phyloP scores from a whole-genome alignment of 2,329 filamentous ascomycete species.

The Cordyceps cateniannulata region DNA sequence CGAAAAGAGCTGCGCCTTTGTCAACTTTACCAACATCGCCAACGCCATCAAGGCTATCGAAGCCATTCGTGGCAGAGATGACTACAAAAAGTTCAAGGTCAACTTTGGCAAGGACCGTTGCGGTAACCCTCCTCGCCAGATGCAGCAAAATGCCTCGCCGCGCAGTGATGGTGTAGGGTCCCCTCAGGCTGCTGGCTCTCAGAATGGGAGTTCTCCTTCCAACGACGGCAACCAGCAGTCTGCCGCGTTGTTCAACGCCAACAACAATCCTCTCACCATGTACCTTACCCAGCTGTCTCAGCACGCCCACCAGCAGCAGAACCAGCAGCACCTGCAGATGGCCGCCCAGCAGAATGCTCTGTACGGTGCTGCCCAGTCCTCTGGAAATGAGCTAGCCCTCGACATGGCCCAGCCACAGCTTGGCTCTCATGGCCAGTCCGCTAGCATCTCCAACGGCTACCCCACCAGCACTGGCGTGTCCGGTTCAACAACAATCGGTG shows the following conservation, averaged over 20 bases:
- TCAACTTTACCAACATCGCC: conserved; percentile 99
- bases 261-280: conserved; percentile 85
- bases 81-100: conserved; percentile 98
- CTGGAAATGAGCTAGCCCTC: conserved; percentile 48
- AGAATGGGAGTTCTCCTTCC: conserved; percentile 51
- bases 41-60: conserved; percentile 99
- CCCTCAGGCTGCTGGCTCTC: conserved; percentile 53
- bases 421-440: conserved; percentile 58
- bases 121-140: conserved; percentile 89
- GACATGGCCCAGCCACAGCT: conserved; percentile 55
- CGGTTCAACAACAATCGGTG: conserved; percentile 64
- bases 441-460: conserved; percentile 60
- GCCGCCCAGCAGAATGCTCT: conserved; percentile 73
- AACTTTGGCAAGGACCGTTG: conserved; percentile 99
- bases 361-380: conserved; percentile 65
- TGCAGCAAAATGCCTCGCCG: conserved; percentile 62
- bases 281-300: conserved; percentile 81
- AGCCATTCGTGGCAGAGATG: conserved; percentile 86
- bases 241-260: conserved; percentile 70
- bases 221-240: conserved; percentile 54
- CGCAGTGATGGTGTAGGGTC: conserved; percentile 54
- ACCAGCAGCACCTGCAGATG: conserved; percentile 65
- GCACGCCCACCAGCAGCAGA: conserved; percentile 66
- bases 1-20: conserved; percentile 98
- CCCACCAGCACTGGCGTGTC: conserved; percentile 44